Conservation (phyloP, 1,284 basidiomycete species). For the Taiwanofungus camphoratus region DNA sequence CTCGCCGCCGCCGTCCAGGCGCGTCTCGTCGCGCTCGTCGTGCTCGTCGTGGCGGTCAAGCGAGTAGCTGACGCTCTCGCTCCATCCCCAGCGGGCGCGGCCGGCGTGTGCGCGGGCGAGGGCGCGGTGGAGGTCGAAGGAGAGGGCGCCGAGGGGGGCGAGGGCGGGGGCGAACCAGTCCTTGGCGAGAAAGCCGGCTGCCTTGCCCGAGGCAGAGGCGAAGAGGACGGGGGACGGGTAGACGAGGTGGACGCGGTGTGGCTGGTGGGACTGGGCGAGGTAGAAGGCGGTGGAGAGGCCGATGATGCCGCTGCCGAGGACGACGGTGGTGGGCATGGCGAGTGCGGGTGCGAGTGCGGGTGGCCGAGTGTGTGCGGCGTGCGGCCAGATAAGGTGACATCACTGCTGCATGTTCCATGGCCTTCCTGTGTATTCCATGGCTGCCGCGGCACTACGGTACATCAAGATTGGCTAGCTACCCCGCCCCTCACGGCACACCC, state of each 20-base stretch:
- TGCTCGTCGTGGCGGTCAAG: constrained; percentile 22
- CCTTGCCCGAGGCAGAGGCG: constrained; percentile 52
- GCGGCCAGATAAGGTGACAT: no score
- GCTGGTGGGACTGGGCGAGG: constrained; percentile 22
- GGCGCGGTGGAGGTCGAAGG: constrained; percentile 50
- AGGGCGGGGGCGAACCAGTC: constrained; percentile 56
- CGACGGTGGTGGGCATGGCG: constrained; percentile 28
- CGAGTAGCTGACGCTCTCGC: constrained; percentile 30
- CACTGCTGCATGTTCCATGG: no score
- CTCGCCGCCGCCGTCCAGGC: constrained; percentile 3
- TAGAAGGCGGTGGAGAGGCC: constrained; percentile 52
- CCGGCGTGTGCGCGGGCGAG: constrained; percentile 50
- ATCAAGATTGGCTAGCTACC: no score
- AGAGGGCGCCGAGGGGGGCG: constrained; percentile 46
- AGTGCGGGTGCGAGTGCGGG: no score
- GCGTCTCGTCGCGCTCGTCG: constrained; percentile 2
- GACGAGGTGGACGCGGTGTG: constrained; percentile 30
- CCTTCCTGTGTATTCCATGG: no score
- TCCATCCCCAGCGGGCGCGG: constrained; percentile 50
- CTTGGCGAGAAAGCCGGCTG: constrained; percentile 59
- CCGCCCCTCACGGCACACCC: constrained; percentile 14
- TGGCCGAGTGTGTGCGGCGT: no score
- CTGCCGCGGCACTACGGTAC: no score
- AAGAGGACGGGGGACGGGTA: constrained; percentile 31
- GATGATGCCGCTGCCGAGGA: constrained; percentile 51